Evolutionary conservation across 2,329 filamentous ascomycete species (phyloP).

Genomic region (Periconia macrospinosa): DNA sequence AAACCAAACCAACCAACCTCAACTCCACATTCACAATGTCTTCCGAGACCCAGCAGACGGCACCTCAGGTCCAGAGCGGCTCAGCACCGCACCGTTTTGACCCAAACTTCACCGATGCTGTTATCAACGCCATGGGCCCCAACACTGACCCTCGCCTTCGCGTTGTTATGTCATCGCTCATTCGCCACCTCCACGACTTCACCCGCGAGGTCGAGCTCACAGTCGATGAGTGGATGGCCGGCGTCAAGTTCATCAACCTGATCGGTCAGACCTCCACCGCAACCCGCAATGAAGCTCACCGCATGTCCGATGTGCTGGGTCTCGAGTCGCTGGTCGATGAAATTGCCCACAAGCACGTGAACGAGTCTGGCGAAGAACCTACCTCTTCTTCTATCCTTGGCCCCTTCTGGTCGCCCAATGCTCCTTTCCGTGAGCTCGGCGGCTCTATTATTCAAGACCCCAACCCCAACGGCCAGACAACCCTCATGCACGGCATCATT

Average conservation of each 20-base stretch:
- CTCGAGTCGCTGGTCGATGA: slow-evolving; percentile 72
- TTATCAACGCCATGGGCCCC: slow-evolving; percentile 73
- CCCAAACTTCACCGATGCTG: slow-evolving; percentile 74
- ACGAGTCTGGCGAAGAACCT: slow-evolving; percentile 63
- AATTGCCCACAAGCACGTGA: slow-evolving; percentile 65
- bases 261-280: slow-evolving; percentile 69
- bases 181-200: slow-evolving; percentile 77
- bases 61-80: slow-evolving; percentile 21
- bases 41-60: slow-evolving; percentile 17
- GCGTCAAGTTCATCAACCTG: slow-evolving; percentile 74
- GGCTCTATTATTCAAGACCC: slow-evolving; percentile 67
- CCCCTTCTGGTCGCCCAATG: slow-evolving; percentile 76
- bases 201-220: slow-evolving; percentile 76
- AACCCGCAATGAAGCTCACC: slow-evolving; percentile 73
- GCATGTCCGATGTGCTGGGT: slow-evolving; percentile 73
- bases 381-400: slow-evolving; percentile 78
- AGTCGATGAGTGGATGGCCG: slow-evolving; percentile 74
- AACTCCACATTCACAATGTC: slow-evolving; percentile 14
- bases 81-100: slow-evolving; percentile 59
- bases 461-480: slow-evolving; percentile 59
- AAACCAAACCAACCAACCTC: not conserved
- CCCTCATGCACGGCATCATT: slow-evolving; percentile 71
- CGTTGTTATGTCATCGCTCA: slow-evolving; percentile 64
- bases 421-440: slow-evolving; percentile 70
- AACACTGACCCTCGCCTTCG: slow-evolving; percentile 67